Evolutionary conservation across 345 rosid species (phyloP), one percentile per base, ranked within the genome.

Genomic region (Eucalyptus shirleyi): DNA sequence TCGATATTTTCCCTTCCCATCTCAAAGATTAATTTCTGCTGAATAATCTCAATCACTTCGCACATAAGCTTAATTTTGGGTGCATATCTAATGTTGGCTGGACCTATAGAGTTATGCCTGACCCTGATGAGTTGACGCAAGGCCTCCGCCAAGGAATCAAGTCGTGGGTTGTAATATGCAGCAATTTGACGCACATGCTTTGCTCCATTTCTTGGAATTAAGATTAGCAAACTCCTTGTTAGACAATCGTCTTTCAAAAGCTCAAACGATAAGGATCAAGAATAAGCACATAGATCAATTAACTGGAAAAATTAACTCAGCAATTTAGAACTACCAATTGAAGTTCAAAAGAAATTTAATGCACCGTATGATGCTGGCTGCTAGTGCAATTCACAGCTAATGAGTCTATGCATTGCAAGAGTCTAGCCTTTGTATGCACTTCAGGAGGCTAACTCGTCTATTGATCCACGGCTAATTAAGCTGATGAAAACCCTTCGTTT

Each of bases 261-360:
- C 16, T 60, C 67, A 60, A 60, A 60, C 1, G 3, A 60, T 56
- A 56, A 12, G 32, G 4, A 28, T 60, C 67, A 26, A 60, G 8
- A 28, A 28, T 12, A 28, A 60, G 7, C 32, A 28, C 67, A 60
- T 60, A 3, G 1, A 60, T 60, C 67, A 12, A 60, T 60, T 60
- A 60, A 26, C 4, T 1, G 4, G 7, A 60, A 56, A 0, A 9
- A 56, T 4, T 23, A 56, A 56, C 12, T 23, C 0, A 2, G 62
- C 13, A 10, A 56, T 56, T 56, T 56, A 24, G 62, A 56, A 56
- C 62, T 56, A 56, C 62, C 30, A 30, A 60, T 28, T 12, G n/a
- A 60, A 26, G 30, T 60, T 28, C 32, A 28, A 60, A 56, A 56
- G 62, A 56, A 56, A 56, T 23, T 56, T 56, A 56, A 56, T 56